Evolutionary conservation across 2,329 filamentous ascomycete genomes (phyloP).

Genomic region (Cadophora gregata): DNA sequence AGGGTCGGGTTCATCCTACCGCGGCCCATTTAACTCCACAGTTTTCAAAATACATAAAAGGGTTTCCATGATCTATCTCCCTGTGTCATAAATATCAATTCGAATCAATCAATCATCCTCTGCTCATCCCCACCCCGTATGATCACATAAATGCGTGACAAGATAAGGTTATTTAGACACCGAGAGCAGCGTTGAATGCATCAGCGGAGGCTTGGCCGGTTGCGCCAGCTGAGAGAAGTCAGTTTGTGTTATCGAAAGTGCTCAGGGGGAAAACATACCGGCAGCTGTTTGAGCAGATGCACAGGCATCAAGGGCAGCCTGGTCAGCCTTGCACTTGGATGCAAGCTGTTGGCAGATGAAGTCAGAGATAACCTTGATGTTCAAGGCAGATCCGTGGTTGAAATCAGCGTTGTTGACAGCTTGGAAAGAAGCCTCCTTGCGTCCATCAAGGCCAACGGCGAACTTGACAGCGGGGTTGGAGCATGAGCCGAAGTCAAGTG

Average conservation of each 20-base stretch:
- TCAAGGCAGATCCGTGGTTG: constrained; percentile 54
- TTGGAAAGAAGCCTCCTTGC: constrained; percentile 51
- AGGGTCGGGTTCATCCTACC: neutral
- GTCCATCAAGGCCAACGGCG: constrained; percentile 51
- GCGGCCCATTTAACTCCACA: constrained; percentile 9
- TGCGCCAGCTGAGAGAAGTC: constrained; percentile 17
- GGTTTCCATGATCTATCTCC: constrained; percentile 8
- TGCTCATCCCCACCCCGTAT: constrained; percentile 8
- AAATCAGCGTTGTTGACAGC: constrained; percentile 50
- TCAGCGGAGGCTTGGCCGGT: constrained; percentile 46
- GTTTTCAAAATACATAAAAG: constrained; percentile 16
- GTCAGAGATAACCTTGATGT: constrained; percentile 53
- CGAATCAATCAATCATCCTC: constrained; percentile 16
- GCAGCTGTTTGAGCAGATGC: constrained; percentile 31
- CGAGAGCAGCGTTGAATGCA: constrained; percentile 44
- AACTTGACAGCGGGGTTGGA: constrained; percentile 51
- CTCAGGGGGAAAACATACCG: constrained; percentile 19
- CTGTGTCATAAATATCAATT: neutral
- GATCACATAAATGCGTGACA: neutral
- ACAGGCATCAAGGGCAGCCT: constrained; percentile 33
- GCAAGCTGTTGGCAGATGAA: constrained; percentile 52
- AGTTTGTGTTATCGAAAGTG: neutral
- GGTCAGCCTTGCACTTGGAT: constrained; percentile 33
- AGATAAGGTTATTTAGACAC: constrained; percentile 19
- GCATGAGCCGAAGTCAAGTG: constrained; percentile 50